Evolutionary conservation across 2,329 filamentous ascomycete genomes (phyloP).

Genomic region (Trichoderma aggressivum): DNA sequence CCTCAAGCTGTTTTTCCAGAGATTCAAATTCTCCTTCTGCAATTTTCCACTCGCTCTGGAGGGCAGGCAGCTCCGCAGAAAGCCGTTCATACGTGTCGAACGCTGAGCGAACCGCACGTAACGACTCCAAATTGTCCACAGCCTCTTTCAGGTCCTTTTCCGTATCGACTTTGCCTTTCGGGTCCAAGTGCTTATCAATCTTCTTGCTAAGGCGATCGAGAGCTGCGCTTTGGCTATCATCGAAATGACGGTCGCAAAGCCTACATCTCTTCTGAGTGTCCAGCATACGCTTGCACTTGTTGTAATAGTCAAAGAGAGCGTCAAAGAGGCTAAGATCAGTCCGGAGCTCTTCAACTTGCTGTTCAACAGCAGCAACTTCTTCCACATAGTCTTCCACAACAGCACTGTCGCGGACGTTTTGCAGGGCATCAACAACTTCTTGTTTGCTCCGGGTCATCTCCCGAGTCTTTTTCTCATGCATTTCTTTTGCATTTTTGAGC

Average conservation of each 20-base stretch:
- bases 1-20: slow-evolving; percentile 61
- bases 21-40: slow-evolving; percentile 60
- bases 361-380: slow-evolving; percentile 49
- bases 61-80: slow-evolving; percentile 64
- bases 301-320: slow-evolving; percentile 68
- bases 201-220: slow-evolving; percentile 62
- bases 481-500: slow-evolving; percentile 62
- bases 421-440: slow-evolving; percentile 50
- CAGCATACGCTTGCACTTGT: slow-evolving; percentile 62
- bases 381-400: slow-evolving; percentile 53
- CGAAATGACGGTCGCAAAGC: slow-evolving; percentile 70
- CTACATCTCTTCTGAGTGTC: slow-evolving; percentile 69
- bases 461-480: slow-evolving; percentile 59
- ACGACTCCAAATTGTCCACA: slow-evolving; percentile 51
- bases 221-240: slow-evolving; percentile 54
- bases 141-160: slow-evolving; percentile 57
- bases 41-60: slow-evolving; percentile 61
- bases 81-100: slow-evolving; percentile 75
- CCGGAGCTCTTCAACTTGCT: slow-evolving; percentile 58
- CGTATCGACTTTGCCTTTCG: slow-evolving; percentile 59
- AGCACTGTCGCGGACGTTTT: slow-evolving; percentile 41
- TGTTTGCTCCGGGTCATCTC: slow-evolving; percentile 62
- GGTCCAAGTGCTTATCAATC: slow-evolving; percentile 61
- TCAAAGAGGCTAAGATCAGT: slow-evolving; percentile 68
- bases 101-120: slow-evolving; percentile 60